Conservation (phyloP, 352 stramenopile genomes). For the Aphanomyces stellatus region DNA sequence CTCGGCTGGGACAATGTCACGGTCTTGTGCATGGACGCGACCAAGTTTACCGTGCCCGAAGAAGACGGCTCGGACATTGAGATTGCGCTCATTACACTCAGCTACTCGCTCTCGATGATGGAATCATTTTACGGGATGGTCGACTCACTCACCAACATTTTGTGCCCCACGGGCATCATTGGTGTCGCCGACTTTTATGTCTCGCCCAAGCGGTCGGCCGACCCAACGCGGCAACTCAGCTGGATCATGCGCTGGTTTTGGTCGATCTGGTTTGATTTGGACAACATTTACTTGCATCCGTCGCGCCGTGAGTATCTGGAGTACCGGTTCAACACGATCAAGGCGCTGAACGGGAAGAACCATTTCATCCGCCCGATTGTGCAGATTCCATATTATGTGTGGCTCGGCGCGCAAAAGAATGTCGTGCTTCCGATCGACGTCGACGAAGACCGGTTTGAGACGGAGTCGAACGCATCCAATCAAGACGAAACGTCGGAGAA, state of each 20-base stretch:
- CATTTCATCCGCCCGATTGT: conserved; percentile 12
- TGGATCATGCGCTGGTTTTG: conserved; percentile 19
- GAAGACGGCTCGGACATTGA: conserved; percentile 24
- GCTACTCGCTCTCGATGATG: conserved; percentile 38
- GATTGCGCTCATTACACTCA: conserved; percentile 25
- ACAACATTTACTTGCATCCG: conserved; percentile 16
- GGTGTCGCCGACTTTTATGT: conserved; percentile 17
- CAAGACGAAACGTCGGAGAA: neutral
- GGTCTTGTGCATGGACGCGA: conserved; percentile 26
- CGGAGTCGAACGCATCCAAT: neutral
- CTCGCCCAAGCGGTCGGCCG: conserved; percentile 8
- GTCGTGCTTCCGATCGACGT: neutral
- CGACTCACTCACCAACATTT: conserved; percentile 4
- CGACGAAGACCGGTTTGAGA: neutral
- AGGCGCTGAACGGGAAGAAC: conserved; percentile 4
- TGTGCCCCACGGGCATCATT: conserved; percentile 8
- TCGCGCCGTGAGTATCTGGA: conserved; percentile 12
- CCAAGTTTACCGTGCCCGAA: conserved; percentile 14
- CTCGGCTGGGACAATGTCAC: conserved; percentile 24
- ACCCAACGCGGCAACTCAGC: conserved; percentile 13
- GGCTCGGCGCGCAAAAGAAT: conserved; percentile 12
- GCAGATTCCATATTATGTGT: conserved; percentile 17
- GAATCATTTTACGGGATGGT: conserved; percentile 7
- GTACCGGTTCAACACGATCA: conserved; percentile 11
- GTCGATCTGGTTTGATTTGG: conserved; percentile 13